These are phyloP conservation scores for Camellia lanceoleosa DNA, from an alignment of 148 eudicot species.

Conservation along the genomic window DNA sequence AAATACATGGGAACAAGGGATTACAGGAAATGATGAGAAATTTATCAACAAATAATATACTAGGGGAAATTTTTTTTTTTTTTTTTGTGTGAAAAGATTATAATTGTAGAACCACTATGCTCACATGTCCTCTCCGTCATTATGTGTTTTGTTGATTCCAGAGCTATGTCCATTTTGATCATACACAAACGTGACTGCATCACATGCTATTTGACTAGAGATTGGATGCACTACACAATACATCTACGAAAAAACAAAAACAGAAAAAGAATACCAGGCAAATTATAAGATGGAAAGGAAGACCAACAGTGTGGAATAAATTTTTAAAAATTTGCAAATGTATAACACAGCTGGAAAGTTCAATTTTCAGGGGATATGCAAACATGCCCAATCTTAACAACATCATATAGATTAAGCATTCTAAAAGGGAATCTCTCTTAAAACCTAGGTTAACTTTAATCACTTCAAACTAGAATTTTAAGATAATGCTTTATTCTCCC, in stretches of 20 bases:
- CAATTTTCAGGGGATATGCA: background rate
- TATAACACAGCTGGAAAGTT: background rate
- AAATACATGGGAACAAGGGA: background rate
- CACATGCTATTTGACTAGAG: background rate
- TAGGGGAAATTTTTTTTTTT: too few species aligned
- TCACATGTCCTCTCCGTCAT: background rate
- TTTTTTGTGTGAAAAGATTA: background rate
- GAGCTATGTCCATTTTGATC: background rate
- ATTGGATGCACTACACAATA: background rate
- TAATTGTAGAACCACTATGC: background rate
- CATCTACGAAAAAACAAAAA: background rate
- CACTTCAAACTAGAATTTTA: background rate
- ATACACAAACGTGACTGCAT: background rate
- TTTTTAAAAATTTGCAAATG: background rate
- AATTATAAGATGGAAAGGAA: background rate
- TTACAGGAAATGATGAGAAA: background rate
- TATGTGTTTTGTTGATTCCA: background rate
- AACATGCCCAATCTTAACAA: background rate
- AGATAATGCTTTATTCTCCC: background rate
- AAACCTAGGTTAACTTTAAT: background rate
- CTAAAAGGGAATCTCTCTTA: background rate
- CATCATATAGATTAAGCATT: background rate
- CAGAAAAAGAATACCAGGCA: background rate
- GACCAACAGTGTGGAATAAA: background rate
- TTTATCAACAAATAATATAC: background rate